Evolutionary conservation across 768 basidiomycete genomes (phyloP).

Genomic region (Lactarius hengduanensis): DNA sequence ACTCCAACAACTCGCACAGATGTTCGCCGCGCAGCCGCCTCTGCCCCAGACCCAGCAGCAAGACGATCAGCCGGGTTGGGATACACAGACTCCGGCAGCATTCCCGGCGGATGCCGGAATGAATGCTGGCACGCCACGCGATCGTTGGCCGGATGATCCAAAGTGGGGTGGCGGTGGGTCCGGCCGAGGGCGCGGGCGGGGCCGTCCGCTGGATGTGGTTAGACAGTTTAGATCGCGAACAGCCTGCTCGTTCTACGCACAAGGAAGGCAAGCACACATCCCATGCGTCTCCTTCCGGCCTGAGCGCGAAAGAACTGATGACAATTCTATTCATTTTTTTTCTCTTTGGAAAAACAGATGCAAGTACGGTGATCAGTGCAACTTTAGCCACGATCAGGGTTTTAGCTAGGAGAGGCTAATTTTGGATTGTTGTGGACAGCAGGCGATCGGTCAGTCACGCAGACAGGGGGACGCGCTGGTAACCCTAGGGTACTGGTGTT

Average conservation of each 20-base stretch:
- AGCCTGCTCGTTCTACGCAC: conserved; percentile 87
- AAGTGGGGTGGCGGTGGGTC: conserved; percentile 25
- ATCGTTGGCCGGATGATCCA: conserved; percentile 40
- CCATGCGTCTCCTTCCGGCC: conserved; percentile 34
- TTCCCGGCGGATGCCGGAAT: conserved; percentile 25
- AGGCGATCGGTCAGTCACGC: conserved; percentile 7
- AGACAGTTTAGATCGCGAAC: conserved; percentile 76
- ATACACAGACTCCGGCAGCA: conserved; percentile 21
- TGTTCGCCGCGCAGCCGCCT: conserved; percentile 33
- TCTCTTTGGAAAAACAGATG: conserved; percentile 58
- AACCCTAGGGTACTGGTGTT: conserved; percentile 8
- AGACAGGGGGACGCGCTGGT: not conserved
- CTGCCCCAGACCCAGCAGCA: not conserved
- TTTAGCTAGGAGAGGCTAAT: conserved; percentile 15
- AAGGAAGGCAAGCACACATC: conserved; percentile 86
- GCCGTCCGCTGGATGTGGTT: conserved; percentile 57
- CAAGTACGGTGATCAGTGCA: conserved; percentile 86
- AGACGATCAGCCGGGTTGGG: conserved; percentile 28
- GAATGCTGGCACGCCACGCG: conserved; percentile 28
- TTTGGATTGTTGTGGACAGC: not conserved
- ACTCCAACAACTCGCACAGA: conserved; percentile 29
- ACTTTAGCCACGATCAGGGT: conserved; percentile 66
- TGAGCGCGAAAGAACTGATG: conserved; percentile 19
- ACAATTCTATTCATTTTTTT: conserved; percentile 32
- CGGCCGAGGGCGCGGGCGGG: conserved; percentile 45